Conservation (phyloP, 106 monocot genomes). For the Platanthera guangdongensis region DNA sequence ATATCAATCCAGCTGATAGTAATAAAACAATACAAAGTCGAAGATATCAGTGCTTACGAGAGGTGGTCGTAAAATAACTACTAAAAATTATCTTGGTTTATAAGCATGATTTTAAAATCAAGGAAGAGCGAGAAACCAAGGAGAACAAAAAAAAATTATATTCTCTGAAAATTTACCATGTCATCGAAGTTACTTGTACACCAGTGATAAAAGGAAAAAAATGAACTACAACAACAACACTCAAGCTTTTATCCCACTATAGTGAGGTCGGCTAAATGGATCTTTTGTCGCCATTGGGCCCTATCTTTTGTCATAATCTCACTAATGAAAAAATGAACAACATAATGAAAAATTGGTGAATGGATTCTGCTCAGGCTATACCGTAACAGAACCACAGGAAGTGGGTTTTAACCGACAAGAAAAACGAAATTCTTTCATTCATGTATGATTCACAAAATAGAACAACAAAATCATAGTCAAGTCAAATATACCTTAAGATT, state of each 20-base stretch:
- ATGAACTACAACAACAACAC: neutral
- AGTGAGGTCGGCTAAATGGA: too few species aligned
- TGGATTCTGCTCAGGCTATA: neutral
- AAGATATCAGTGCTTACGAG: neutral
- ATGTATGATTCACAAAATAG: neutral
- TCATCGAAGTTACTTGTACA: neutral
- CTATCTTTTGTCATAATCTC: too few species aligned
- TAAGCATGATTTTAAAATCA: neutral
- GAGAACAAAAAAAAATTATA: neutral
- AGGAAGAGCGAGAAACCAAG: neutral
- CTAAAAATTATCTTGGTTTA: neutral
- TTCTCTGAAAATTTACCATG: neutral
- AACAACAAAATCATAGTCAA: constrained; percentile 4
- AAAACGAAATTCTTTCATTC: neutral
- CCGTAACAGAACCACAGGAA: neutral
- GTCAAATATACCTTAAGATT: constrained; percentile 63
- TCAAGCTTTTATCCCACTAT: too few species aligned
- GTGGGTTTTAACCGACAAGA: neutral
- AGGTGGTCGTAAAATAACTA: neutral
- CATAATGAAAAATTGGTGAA: neutral
- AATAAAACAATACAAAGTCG: neutral
- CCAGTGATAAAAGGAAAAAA: neutral
- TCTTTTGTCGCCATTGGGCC: too few species aligned
- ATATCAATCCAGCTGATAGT: neutral
- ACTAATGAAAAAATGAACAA: too few species aligned